Evolutionary conservation across 257 asterid genomes (phyloP).

Genomic region (Forsythia suspensa): DNA sequence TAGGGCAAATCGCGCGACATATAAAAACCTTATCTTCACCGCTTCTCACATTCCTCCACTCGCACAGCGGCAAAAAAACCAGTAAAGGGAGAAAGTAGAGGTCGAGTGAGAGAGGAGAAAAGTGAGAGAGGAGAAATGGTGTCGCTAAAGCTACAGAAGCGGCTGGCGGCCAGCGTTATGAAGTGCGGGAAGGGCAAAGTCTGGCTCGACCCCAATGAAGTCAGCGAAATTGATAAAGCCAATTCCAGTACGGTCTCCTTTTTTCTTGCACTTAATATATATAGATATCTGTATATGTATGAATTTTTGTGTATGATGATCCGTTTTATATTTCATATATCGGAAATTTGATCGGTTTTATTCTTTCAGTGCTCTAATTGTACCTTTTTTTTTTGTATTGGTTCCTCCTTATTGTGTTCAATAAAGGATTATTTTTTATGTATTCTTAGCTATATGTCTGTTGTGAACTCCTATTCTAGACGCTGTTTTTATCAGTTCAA

Average conservation of each 20-base stretch:
- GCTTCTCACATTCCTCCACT: not conserved
- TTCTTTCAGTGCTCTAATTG: not conserved
- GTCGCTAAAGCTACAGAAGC: constrained; percentile 24
- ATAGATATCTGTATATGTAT: not conserved
- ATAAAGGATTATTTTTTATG: not conserved
- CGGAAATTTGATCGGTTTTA: not conserved
- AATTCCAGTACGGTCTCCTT: constrained; percentile 8
- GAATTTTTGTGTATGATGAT: not conserved
- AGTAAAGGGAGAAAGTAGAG: not conserved
- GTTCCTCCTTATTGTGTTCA: not conserved
- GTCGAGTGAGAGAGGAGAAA: not conserved
- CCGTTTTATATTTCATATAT: not conserved
- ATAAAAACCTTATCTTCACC: not conserved
- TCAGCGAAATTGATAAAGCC: constrained; percentile 18
- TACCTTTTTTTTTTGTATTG: not conserved
- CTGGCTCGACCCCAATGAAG: constrained; percentile 26
- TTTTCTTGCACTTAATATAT: not conserved
- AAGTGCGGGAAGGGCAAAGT: constrained; percentile 26
- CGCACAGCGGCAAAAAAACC: not conserved
- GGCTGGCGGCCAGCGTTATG: constrained; percentile 22
- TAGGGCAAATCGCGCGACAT: not conserved
- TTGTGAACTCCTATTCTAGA: not conserved
- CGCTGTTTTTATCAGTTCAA: not conserved
- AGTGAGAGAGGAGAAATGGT: constrained; percentile 12
- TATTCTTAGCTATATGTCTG: not conserved